A percentile compares a stretch with the other conserved stretches of the same genome.
These are phyloP conservation scores for Starmerella geochares DNA, from an alignment of 805 yeast species.

Conservation along the genomic window DNA sequence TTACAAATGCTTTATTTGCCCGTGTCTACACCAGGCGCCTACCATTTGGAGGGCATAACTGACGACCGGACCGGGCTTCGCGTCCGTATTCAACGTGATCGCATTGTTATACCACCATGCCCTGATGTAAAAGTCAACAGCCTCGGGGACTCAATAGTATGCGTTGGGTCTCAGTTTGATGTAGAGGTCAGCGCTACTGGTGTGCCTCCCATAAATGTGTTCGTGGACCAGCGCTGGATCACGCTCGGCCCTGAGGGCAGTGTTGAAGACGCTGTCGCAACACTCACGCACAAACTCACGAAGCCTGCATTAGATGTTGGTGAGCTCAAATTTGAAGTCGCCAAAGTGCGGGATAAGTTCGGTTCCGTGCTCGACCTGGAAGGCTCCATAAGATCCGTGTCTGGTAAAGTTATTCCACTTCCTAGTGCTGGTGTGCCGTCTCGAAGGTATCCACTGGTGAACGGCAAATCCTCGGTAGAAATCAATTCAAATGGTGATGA, in stretches of 20 bases:
- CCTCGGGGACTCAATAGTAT: conserved; percentile 33
- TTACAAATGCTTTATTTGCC: conserved; percentile 45
- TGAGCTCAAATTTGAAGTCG: not conserved
- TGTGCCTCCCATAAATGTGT: conserved; percentile 62
- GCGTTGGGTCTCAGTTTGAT: conserved; percentile 51
- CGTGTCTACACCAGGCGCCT: conserved; percentile 61
- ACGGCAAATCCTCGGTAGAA: conserved; percentile 1
- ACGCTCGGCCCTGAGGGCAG: conserved; percentile 11
- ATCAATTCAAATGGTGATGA: conserved; percentile 27
- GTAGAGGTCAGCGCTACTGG: conserved; percentile 53
- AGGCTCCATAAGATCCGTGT: not conserved
- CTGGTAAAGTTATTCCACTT: not conserved
- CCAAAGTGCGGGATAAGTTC: conserved; percentile 2
- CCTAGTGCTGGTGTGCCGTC: not conserved
- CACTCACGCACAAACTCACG: not conserved
- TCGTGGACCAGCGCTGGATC: conserved; percentile 21
- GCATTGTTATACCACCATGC: conserved; percentile 60
- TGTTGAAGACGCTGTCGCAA: conserved; percentile 7
- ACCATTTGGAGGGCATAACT: conserved; percentile 53
- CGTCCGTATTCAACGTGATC: conserved; percentile 34
- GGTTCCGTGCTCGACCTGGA: conserved; percentile 6
- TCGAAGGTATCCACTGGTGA: not conserved
- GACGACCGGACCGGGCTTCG: conserved; percentile 53
- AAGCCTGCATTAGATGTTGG: not conserved
- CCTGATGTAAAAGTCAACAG: conserved; percentile 54